Evolutionary conservation across 345 rosid species (phyloP), one percentile per base, ranked within the genome.

Genomic region (Microcos paniculata): DNA sequence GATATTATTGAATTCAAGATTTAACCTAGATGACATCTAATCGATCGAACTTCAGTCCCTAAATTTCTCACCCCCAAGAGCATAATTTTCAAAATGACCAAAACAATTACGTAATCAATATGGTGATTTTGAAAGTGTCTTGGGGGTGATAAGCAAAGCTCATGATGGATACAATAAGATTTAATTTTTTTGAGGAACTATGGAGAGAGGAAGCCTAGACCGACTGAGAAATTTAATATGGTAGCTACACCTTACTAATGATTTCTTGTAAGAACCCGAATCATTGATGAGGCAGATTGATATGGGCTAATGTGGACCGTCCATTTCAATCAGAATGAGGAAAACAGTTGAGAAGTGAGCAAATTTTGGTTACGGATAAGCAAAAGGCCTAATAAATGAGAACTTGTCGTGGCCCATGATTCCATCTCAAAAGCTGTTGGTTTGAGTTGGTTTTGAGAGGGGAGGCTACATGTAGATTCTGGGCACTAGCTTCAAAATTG

Each of bases 371-470:
- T 46, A 46, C 10, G 35, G 19, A 19, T 65, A 28, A 66, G 35
- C 6, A 67, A 67, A n/a, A 67, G 38, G 42, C 18, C 58, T 38
- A 62, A 84, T 81, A 69, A 81, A 71, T 79, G 81, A 70, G 57
- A 57, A 69, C 66, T 48, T 35, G 80, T 1, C 35, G 24, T 38
- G 81, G 78, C 46, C 79, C 75, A 56, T 76, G 42, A 52, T 35
- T n/a, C 75, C 15, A 16, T 23, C 45, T 23, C 45, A 42, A 35
- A 71, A 59, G 68, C 71, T 40, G 67, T 24, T 49, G 59, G 51
- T 24, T 62, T 24, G 63, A 21, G 10, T 53, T 18, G 59, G 40
- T n/a, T n/a, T n/a, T n/a, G n/a, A n/a, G n/a, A n/a, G n/a, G n/a
- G n/a, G n/a, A n/a, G n/a, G n/a, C n/a, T n/a, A n/a, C n/a, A n/a